Conservation (phyloP, 1,284 basidiomycete species). For the Apiotrichum veenhuisii region DNA sequence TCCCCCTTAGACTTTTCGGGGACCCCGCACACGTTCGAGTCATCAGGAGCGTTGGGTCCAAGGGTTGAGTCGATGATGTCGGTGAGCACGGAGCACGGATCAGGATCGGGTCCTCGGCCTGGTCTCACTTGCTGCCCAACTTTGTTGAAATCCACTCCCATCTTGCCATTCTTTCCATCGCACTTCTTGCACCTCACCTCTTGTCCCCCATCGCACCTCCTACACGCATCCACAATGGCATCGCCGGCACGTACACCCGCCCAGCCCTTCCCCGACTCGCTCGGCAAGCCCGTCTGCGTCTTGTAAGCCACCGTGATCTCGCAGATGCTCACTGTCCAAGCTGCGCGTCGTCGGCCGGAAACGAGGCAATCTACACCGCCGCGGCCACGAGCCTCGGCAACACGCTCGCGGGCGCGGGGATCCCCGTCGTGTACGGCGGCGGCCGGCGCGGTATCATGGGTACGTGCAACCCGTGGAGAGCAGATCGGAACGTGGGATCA, state of each 20-base stretch:
- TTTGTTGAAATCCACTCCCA: too few relatives aligned
- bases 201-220: neutral
- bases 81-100: too few relatives aligned
- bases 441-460: constrained; percentile 81
- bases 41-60: too few relatives aligned
- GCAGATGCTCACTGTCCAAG: constrained; percentile 18
- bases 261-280: constrained; percentile 26
- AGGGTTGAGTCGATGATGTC: too few relatives aligned
- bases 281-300: constrained; percentile 44
- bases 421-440: constrained; percentile 80
- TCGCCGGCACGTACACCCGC: neutral
- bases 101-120: too few relatives aligned
- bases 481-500: too few relatives aligned
- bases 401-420: constrained; percentile 62
- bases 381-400: constrained; percentile 74
- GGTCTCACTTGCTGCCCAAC: too few relatives aligned
- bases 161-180: too few relatives aligned
- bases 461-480: constrained; percentile 14
- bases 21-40: too few relatives aligned
- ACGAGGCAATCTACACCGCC: constrained; percentile 57
- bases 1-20: too few relatives aligned
- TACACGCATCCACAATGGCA: neutral
- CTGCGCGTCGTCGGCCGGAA: constrained; percentile 71
- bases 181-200: neutral
- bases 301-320: constrained; percentile 30